Base-by-base conservation (phyloP, 2,329 filamentous ascomycete species). In the Colletotrichum sojae region DNA sequence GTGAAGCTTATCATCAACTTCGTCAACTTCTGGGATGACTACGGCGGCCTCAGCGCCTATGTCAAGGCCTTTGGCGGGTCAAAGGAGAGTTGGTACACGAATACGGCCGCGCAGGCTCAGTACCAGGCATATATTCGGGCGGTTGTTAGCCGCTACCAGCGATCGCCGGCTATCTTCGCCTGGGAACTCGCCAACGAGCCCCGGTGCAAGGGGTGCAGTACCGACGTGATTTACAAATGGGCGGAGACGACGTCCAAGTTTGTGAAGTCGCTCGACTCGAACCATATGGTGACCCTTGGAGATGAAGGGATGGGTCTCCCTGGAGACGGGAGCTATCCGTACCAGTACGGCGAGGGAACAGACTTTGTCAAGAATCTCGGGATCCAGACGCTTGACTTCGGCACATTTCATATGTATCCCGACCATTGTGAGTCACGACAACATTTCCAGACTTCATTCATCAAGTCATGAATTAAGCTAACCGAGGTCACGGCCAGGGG, bases 21-120 rank as follows among this genome's bases (percentile, higher is more conserved):
- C 51, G 88, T 92, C 63, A 92, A 92, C 79, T 89, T 92, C 79
- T 93, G 90, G 90, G 82, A 82, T 53, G 91, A 92, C 74, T 92
- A 91, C 51, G 90, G 89, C 31, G 89, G 90, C 55, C 90, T 91
- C 79, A 81, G 83, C 12, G 86, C 86, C 2, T 91, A 91, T 73
- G 83, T 84, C 52, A 80, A 77, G 12, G 86, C 85, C 2, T 90
- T 87, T 64, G 88, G 86, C 45, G 85, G 84, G 22, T 79, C 76
- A 63, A 82, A 87, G 67, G 80, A 83, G 27, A 77, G 78, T 10
- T 91, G 87, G 83, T 91, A 89, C 76, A 85, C 83, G 36, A 84
- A 85, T 67, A 69, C 78, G 4, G 73, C 73, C 3, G 83, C 83
- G 6, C 86, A 88, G 75, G 75, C 79, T 0, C 84, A 88, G 60